Conservation (phyloP, 495 filamentous ascomycete genomes). For the Penicillium alfredii region DNA sequence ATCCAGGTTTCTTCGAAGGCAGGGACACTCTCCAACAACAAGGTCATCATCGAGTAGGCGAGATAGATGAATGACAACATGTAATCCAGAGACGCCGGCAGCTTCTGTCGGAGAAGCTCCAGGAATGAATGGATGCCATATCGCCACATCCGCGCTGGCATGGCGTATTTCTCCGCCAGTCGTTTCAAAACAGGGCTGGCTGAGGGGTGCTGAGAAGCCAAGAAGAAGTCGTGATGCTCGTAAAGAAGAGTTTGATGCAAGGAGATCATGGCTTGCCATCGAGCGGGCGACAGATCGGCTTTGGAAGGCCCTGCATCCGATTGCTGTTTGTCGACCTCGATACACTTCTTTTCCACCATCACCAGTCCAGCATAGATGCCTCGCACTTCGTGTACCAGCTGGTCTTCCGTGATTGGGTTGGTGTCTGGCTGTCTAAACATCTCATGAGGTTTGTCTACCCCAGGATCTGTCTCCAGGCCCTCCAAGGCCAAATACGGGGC, state of each 20-base stretch:
- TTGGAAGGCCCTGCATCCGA: constrained; percentile 35
- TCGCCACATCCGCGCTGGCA: constrained; percentile 82
- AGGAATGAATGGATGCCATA: constrained; percentile 77
- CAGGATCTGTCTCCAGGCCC: constrained; percentile 7
- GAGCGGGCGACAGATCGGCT: constrained; percentile 47
- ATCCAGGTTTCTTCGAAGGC: constrained; percentile 83
- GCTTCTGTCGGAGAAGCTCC: constrained; percentile 61
- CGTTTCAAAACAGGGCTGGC: constrained; percentile 52
- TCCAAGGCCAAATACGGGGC: constrained; percentile 9
- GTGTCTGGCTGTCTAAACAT: constrained; percentile 55
- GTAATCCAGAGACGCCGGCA: constrained; percentile 67
- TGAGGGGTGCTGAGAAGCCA: constrained; percentile 70
- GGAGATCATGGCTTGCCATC: constrained; percentile 70
- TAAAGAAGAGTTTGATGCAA: constrained; percentile 67
- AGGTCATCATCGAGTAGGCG: constrained; percentile 74
- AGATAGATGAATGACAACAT: constrained; percentile 80
- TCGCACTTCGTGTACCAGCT: constrained; percentile 61
- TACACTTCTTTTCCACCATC: constrained; percentile 76
- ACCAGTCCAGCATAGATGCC: constrained; percentile 71
- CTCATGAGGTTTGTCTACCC: constrained; percentile 38
- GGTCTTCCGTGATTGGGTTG: constrained; percentile 66
- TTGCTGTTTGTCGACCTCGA: constrained; percentile 62
- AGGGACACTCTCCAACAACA: constrained; percentile 70
- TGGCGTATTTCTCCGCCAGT: constrained; percentile 63
- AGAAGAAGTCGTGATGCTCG: constrained; percentile 77